These are phyloP conservation scores for Silene uniflora DNA, from an alignment of 148 eudicot species.

Conservation along the genomic window DNA sequence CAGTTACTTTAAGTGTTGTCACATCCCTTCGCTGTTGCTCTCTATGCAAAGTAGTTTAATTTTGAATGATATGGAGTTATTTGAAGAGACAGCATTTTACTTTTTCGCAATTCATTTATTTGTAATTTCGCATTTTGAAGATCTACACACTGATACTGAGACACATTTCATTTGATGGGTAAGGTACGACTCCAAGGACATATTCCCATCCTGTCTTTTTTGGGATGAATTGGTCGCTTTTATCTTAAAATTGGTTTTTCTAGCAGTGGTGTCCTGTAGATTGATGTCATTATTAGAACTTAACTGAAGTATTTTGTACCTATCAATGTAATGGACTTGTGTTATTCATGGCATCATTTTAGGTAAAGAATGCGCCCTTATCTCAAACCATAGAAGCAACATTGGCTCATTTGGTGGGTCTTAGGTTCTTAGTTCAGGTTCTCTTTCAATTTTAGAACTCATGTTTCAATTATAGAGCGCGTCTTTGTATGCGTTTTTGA, in stretches of 20 bases:
- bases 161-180: slow-evolving; percentile 55
- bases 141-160: slow-evolving; percentile 47
- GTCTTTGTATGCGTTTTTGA: background rate
- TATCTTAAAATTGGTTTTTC: background rate
- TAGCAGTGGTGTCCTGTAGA: background rate
- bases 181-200: slow-evolving; percentile 8
- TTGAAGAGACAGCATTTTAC: too few species aligned
- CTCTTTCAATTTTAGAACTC: background rate
- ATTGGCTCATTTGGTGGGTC: slow-evolving; percentile 82
- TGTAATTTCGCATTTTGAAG: slow-evolving; percentile 25
- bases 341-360: slow-evolving; percentile 17
- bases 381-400: slow-evolving; percentile 65
- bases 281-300: background rate
- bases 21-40: too few species aligned
- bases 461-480: too few species aligned
- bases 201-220: background rate
- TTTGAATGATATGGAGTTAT: too few species aligned
- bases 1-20: too few species aligned
- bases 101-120: background rate
- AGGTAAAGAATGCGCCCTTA: slow-evolving; percentile 72
- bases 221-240: background rate
- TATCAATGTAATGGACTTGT: background rate
- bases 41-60: too few species aligned
- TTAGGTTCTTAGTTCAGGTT: slow-evolving; percentile 53
- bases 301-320: background rate